Evolutionary conservation across 495 filamentous ascomycete species (phyloP).

Genomic region (Aspergillus indologenus): DNA sequence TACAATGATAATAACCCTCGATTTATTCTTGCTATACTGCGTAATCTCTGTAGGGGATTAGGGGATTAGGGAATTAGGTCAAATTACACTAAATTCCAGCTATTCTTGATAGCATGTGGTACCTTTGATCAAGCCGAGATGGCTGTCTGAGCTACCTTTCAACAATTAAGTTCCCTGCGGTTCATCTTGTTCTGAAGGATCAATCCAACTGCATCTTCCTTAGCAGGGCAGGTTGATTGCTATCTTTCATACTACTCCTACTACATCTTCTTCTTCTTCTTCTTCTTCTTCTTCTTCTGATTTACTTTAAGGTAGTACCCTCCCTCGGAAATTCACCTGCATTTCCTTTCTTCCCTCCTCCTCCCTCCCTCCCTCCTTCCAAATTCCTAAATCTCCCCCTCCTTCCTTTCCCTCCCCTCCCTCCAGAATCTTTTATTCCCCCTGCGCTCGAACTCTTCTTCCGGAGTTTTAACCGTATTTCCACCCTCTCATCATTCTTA

Average conservation of each 20-base stretch:
- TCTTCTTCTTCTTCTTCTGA: too few species aligned
- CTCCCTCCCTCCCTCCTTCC: neutral
- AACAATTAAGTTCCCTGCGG: neutral
- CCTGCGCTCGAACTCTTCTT: neutral
- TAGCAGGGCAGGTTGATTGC: neutral
- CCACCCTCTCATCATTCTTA: neutral
- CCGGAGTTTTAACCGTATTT: neutral
- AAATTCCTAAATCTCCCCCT: neutral
- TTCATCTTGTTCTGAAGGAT: slow-evolving; percentile 12
- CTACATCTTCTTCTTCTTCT: too few species aligned
- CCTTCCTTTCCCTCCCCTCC: neutral
- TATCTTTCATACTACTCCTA: too few species aligned
- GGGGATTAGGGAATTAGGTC: neutral
- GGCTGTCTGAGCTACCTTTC: slow-evolving; percentile 8
- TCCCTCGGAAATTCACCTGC: neutral
- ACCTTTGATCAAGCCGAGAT: slow-evolving; percentile 7
- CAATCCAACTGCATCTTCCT: slow-evolving; percentile 10
- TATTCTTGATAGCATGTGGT: slow-evolving; percentile 7
- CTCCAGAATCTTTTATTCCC: neutral
- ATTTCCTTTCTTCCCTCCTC: neutral
- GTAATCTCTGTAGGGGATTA: neutral
- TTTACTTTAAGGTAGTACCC: slow-evolving; percentile 8
- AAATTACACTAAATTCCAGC: neutral
- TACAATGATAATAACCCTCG: neutral
- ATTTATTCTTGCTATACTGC: slow-evolving; percentile 3